Base-by-base conservation (phyloP, 2,329 filamentous ascomycete species). In the Xylaria sp. region DNA sequence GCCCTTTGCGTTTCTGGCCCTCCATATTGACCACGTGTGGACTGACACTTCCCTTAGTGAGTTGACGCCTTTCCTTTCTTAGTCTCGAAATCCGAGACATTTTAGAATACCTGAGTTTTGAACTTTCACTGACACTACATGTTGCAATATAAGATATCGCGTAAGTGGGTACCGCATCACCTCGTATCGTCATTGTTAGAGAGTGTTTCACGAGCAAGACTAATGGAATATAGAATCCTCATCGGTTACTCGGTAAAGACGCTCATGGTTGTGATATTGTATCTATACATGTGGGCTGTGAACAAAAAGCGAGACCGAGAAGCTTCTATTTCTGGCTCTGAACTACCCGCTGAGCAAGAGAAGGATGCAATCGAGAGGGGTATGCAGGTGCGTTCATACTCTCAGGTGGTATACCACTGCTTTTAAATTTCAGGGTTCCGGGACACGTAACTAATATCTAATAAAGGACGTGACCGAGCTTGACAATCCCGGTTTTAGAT, bases 171-270 rank as follows among this genome's bases (percentile, higher is more conserved):
- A 28, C 18, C 8, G 10, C 25, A 51, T 20, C 48, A 6, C 46
- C 23, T 37, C 20, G 18, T 10, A n/a, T 4, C 41, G 9, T n/a
- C 9, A 20, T 44, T 13, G 39, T 44, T 51, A 6, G 13, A 12
- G 10, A 23, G 5, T 13, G 13, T 7, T 28, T n/a, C 28, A 23
- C 39, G 10, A 37, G 41, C 1, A 7, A 25, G 13, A 46, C 52
- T 71, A 20, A 70, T 56, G 13, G 1, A 9, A 37, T 7, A 12
- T 72, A 84, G 83, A n/a, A 89, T 89, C 81, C 78, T 89, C 25
- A 82, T 86, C 51, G 87, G 86, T 0, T 89, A 89, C 70, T 78
- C 80, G 2, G 80, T 88, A 10, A 88, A 89, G 76, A 77, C 88
- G 0, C 63, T 79, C 1, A 81, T 83, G 69, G 85, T 89, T 0